Evolutionary conservation across 805 yeast species (phyloP), one percentile per base, ranked within the genome.

Genomic region (Candida methanosorbosa): DNA sequence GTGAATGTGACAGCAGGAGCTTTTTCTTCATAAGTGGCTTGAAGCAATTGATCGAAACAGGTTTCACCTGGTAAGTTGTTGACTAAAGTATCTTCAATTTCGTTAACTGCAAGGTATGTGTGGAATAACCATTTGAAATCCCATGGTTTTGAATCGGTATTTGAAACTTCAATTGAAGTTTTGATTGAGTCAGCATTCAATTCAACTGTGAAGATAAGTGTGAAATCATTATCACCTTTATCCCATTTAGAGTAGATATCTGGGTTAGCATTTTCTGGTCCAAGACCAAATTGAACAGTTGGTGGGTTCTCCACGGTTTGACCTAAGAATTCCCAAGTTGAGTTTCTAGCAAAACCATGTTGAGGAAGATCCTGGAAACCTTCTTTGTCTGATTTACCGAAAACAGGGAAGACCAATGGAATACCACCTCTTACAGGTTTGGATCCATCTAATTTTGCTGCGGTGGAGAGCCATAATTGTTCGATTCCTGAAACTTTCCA

Each of bases 401-500:
- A 83, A 2, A 81, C 84, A 2, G 98, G 98, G 70, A 92, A 92
- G 8, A 90, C 97, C 18, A 92, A 64, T 11, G 98, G 98, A 35
- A 92, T 84, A 34, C 98, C 98, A 44, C 98, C 98, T 56, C 98
- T 75, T 15, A 92, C 97, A 2, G 98, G 94, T 52, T 81, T 83
- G 30, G 90, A 63, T 9, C 97, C 97, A 52, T 92, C 97, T 40
- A 90, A 62, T 48, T 78, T 76, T 31, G 97, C 95, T 26, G 73
- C 90, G 9, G 64, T 56, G 7, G 81, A 72, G 21, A 81, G 63
- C 94, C 95, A 92, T 38, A 92, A 67, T 60, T 84, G 88, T 57
- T 92, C 97, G 34, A 64, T 57, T 22, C 81, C 84, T 17, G 70
- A 61, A 23, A 79, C 53, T 33, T 63, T 68, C 97, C 97, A 92